These are phyloP conservation scores for Solanum infundibuliforme DNA, from an alignment of 257 asterid genomes.

Conservation along the genomic window DNA sequence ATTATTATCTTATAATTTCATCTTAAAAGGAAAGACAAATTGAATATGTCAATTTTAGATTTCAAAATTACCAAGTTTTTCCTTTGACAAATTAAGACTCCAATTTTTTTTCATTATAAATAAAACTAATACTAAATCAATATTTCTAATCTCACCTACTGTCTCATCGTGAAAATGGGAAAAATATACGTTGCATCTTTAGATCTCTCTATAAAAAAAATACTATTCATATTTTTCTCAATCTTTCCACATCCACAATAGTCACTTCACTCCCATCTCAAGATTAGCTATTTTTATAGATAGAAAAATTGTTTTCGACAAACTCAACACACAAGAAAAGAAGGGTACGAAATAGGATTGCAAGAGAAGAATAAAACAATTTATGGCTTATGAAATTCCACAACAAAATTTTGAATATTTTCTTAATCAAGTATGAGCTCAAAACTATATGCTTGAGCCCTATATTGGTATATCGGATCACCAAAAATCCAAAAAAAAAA, in stretches of 20 bases:
- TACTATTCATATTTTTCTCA: not conserved
- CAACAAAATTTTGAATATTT: too few relatives aligned
- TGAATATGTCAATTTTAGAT: not conserved
- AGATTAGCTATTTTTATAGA: not conserved
- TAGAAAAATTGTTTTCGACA: too few relatives aligned
- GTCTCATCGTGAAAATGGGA: not conserved
- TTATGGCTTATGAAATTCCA: not conserved
- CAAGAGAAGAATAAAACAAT: too few relatives aligned
- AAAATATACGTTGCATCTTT: not conserved
- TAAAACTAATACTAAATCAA: not conserved
- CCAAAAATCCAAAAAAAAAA: not conserved
- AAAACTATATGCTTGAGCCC: not conserved
- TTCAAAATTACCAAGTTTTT: not conserved
- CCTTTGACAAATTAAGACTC: not conserved
- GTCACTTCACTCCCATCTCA: not conserved
- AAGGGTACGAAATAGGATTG: too few relatives aligned
- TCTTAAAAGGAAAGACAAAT: not conserved
- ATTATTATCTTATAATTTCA: not conserved
- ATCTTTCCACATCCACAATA: not conserved
- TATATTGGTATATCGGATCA: not conserved
- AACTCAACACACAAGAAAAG: not conserved
- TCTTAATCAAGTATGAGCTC: not conserved
- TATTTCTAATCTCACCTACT: not conserved
- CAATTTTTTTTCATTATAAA: not conserved
- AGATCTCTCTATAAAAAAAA: not conserved